These are phyloP conservation scores for Plasmodium cynomolgi DNA, from an alignment of 169 alveolate species.

Conservation along the genomic window DNA sequence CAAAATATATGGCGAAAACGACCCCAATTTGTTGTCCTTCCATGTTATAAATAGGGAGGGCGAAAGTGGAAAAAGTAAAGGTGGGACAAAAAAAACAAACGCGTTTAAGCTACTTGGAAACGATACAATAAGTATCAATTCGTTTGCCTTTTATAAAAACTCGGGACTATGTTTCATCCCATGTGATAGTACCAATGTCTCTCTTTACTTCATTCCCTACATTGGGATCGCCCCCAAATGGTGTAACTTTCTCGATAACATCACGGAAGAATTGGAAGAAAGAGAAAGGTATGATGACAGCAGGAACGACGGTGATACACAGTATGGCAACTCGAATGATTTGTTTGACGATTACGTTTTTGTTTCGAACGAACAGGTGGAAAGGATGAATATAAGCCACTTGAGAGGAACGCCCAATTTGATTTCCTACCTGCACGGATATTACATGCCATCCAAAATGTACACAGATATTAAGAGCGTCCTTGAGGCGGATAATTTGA, in stretches of 20 bases:
- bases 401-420: conserved; percentile 95
- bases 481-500: conserved; percentile 88
- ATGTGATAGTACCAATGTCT: conserved; percentile 94
- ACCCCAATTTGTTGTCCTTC: conserved; percentile 74
- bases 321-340: conserved; percentile 49
- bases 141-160: conserved; percentile 86
- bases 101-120: conserved; percentile 20
- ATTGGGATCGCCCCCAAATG: conserved; percentile 97
- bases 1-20: conserved; percentile 73
- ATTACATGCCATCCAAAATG: conserved; percentile 90
- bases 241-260: conserved; percentile 96
- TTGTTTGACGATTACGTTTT: conserved; percentile 94
- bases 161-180: conserved; percentile 95
- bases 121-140: conserved; percentile 68
- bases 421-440: conserved; percentile 97
- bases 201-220: conserved; percentile 93
- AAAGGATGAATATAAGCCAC: conserved; percentile 92
- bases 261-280: conserved; percentile 97
- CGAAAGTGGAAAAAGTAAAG: conserved; percentile 12
- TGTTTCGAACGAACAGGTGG: conserved; percentile 94
- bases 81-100: neutral
- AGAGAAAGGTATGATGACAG: conserved; percentile 74
- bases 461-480: conserved; percentile 89
- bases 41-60: conserved; percentile 70
- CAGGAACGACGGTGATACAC: conserved; percentile 82